A percentile compares a stretch with the other conserved stretches of the same genome.
Evolutionary conservation across 257 asterid species (phyloP).

Genomic region (Solanum rostratum): DNA sequence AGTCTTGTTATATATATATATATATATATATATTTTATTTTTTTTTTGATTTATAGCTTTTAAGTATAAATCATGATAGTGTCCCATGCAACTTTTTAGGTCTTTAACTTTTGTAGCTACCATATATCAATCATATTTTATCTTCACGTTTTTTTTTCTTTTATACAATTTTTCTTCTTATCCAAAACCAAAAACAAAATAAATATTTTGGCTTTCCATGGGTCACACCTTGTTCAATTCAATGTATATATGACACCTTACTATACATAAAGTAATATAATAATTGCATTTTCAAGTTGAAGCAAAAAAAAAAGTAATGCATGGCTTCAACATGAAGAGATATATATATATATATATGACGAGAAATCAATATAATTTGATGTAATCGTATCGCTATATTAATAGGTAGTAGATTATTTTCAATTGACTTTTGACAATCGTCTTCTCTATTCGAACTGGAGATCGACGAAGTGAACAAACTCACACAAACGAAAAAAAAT

Average conservation of each 20-base stretch:
- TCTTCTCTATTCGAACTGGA: not conserved
- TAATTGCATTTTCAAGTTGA: not conserved
- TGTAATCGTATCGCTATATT: not conserved
- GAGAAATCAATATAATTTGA: not conserved
- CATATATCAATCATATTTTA: not conserved
- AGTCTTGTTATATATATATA: not conserved
- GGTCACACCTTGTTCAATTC: not conserved
- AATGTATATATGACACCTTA: not conserved
- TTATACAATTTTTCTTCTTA: not conserved
- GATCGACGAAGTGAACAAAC: not conserved
- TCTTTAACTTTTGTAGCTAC: not conserved
- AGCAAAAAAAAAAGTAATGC: not conserved
- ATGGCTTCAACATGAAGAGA: not conserved
- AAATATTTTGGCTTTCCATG: not conserved
- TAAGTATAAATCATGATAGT: not conserved
- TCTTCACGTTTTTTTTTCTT: not conserved
- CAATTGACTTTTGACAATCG: fast-evolving
- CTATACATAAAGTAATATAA: not conserved
- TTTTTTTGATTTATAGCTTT: not conserved
- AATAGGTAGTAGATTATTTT: not conserved
- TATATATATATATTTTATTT: too few species aligned
- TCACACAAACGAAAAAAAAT: not conserved
- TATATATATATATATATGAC: not conserved
- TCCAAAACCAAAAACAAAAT: not conserved
- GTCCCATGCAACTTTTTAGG: not conserved